Conservation (phyloP, 2,329 filamentous ascomycete species). For the Tolypocladium guangdongense region DNA sequence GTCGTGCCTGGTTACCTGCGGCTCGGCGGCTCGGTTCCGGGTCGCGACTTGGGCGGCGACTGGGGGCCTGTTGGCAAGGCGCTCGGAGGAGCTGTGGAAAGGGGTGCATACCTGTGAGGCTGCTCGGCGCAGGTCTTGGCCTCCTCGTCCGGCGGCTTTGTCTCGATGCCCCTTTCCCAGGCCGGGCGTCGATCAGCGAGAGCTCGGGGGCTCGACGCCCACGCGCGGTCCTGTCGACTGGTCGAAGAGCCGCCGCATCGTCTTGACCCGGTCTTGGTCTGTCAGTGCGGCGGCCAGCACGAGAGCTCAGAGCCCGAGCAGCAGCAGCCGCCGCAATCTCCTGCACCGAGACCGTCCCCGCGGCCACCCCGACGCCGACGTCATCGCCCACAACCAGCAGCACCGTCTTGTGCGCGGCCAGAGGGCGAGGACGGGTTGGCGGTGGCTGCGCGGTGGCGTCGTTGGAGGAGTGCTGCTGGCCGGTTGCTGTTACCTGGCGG, state of each 20-base stretch:
- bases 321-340: constrained; percentile 56
- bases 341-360: constrained; percentile 53
- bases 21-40: constrained; percentile 20
- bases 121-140: constrained; percentile 1
- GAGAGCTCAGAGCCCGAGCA: constrained; percentile 3
- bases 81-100: neutral
- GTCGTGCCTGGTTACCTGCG: constrained; percentile 13
- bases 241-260: too few relatives aligned
- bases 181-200: too few relatives aligned
- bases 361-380: constrained; percentile 61
- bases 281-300: too few relatives aligned
- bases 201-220: too few relatives aligned
- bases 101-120: constrained; percentile 4
- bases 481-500: constrained; percentile 5
- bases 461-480: constrained; percentile 13
- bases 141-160: too few relatives aligned
- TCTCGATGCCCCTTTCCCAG: neutral
- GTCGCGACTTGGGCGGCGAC: constrained; percentile 4
- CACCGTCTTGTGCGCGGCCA: constrained; percentile 14
- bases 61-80: neutral
- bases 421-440: constrained; percentile 16
- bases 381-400: constrained; percentile 60
- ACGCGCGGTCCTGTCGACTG: too few relatives aligned
- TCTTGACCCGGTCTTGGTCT: too few relatives aligned
- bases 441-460: constrained; percentile 13